Conservation (phyloP, 2,329 filamentous ascomycete genomes). For the Verticillium longisporum region DNA sequence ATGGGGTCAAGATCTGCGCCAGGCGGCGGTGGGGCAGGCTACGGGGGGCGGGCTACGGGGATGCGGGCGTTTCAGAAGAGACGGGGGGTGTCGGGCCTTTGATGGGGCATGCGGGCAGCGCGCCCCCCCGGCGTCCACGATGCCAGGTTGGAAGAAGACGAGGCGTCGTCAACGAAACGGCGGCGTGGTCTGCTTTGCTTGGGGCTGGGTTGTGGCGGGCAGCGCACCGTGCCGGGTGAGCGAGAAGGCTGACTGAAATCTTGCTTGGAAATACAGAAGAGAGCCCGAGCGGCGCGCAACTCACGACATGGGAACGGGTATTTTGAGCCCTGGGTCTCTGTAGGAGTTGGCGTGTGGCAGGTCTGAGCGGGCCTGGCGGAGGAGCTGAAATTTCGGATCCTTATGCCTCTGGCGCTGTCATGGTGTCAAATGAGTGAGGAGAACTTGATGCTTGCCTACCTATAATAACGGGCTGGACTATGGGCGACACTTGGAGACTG, state of each 20-base stretch:
- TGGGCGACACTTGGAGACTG: too few relatives aligned
- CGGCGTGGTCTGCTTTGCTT: not conserved
- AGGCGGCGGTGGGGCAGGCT: not conserved
- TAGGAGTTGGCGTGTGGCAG: not conserved
- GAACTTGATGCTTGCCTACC: too few relatives aligned
- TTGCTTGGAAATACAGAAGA: too few relatives aligned
- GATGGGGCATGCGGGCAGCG: not conserved
- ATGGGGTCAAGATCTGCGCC: not conserved
- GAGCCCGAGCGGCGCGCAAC: not conserved
- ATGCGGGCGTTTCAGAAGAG: conserved; percentile 3
- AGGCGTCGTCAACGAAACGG: not conserved
- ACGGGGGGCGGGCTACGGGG: not conserved
- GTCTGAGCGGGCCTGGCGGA: not conserved
- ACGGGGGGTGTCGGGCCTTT: not conserved
- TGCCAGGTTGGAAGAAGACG: not conserved
- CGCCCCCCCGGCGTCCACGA: not conserved
- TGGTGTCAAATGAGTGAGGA: too few relatives aligned
- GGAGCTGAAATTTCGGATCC: too few relatives aligned
- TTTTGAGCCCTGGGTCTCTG: too few relatives aligned
- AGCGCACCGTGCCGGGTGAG: not conserved
- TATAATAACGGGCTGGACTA: too few relatives aligned
- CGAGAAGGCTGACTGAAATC: not conserved
- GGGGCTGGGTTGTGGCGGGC: too few relatives aligned
- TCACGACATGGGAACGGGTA: too few relatives aligned
- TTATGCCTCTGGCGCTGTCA: too few relatives aligned